phyloP scores from a whole-genome alignment of 139 green algal genomes.

The Asterochloris erici region DNA sequence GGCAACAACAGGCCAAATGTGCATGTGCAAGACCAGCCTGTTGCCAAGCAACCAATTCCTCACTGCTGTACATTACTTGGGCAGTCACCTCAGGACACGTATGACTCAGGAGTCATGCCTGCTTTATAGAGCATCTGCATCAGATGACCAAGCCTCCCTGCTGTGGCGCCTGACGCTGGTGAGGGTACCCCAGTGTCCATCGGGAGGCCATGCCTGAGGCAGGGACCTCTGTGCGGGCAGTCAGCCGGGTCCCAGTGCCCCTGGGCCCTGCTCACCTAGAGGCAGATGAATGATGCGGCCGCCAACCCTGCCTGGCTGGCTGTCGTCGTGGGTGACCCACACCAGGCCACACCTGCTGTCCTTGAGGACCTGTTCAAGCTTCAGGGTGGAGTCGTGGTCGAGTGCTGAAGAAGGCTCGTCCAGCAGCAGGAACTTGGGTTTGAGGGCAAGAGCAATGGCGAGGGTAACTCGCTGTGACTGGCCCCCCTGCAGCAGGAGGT shows the following conservation, averaged over 20 bases:
- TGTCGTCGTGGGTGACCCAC: conserved; percentile 79
- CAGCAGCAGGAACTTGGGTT: conserved; percentile 75
- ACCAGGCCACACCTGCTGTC: conserved; percentile 53
- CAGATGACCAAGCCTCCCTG: no score
- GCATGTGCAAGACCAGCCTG: no score
- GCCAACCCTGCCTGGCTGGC: conserved; percentile 67
- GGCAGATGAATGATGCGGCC: conserved; percentile 71
- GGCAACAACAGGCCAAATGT: no score
- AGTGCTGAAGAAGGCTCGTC: conserved; percentile 81
- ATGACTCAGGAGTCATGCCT: no score
- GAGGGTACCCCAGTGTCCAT: no score
- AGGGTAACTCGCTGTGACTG: conserved; percentile 77
- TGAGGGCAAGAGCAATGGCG: conserved; percentile 69
- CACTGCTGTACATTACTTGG: no score
- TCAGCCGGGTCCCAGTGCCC: neutral
- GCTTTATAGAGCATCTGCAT: no score
- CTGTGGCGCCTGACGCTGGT: no score
- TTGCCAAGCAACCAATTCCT: no score
- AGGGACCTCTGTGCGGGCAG: neutral
- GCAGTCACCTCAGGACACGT: no score
- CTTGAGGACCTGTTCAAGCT: conserved; percentile 63
- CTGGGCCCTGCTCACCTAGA: conserved; percentile 23
- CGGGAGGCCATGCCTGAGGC: no score
- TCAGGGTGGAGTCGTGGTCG: conserved; percentile 51
- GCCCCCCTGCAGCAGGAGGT: conserved; percentile 51